Conservation (phyloP, 2,329 filamentous ascomycete genomes). For the Alternaria infectoria region DNA sequence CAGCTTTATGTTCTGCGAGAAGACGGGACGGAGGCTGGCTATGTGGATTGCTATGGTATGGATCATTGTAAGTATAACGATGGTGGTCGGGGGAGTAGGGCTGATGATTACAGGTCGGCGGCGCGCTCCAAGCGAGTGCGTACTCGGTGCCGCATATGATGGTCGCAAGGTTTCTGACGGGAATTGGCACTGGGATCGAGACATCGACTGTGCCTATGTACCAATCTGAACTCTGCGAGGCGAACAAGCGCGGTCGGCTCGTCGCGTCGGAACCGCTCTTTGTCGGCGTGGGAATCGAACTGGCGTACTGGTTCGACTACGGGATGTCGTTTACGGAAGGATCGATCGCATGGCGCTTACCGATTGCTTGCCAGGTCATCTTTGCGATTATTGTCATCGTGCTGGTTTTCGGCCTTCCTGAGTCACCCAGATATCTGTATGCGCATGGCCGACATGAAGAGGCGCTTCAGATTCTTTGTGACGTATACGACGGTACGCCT, state of each 20-base stretch:
- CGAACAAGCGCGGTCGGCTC: conserved; percentile 63
- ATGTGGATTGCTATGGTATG: conserved; percentile 54
- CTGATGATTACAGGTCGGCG: conserved; percentile 37
- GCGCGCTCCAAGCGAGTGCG: conserved; percentile 46
- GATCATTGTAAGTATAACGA: conserved; percentile 26
- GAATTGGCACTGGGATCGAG: conserved; percentile 62
- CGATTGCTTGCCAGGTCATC: conserved; percentile 55
- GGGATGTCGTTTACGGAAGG: conserved; percentile 51
- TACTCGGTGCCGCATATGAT: conserved; percentile 54
- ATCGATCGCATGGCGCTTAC: conserved; percentile 55
- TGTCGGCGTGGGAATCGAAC: conserved; percentile 56
- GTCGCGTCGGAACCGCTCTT: conserved; percentile 63
- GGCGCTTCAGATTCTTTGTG: conserved; percentile 57
- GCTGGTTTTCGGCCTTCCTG: conserved; percentile 48
- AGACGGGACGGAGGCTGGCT: conserved; percentile 42
- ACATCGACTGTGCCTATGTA: conserved; percentile 61
- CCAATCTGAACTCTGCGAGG: conserved; percentile 59
- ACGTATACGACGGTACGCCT: conserved; percentile 54
- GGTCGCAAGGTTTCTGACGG: conserved; percentile 58
- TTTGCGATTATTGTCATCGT: conserved; percentile 52
- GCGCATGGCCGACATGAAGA: conserved; percentile 51
- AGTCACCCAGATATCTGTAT: conserved; percentile 36
- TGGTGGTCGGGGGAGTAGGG: too few species aligned
- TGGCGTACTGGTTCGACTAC: conserved; percentile 53
- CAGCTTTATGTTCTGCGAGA: conserved; percentile 47